These are phyloP conservation scores for Calocybe gambosa DNA, from an alignment of 1,284 basidiomycete genomes.

Conservation along the genomic window DNA sequence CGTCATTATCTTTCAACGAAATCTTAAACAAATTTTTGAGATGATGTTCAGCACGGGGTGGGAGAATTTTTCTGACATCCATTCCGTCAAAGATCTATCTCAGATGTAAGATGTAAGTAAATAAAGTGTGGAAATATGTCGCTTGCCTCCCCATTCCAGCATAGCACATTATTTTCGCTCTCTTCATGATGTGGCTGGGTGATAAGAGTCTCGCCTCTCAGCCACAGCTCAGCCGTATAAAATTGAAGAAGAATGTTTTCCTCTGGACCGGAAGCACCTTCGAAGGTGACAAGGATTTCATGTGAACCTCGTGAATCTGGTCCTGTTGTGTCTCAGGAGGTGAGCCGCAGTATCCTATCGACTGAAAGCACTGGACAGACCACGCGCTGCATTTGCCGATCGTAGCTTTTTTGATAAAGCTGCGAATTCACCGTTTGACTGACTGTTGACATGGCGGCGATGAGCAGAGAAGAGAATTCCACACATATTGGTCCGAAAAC, in stretches of 20 bases:
- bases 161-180: constrained; percentile 56
- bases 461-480: constrained; percentile 39
- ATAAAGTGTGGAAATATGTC: constrained; percentile 1
- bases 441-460: constrained; percentile 3
- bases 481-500: constrained; percentile 39
- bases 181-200: constrained; percentile 63
- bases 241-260: constrained; percentile 38
- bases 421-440: constrained; percentile 18
- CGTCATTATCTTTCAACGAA: constrained; percentile 68
- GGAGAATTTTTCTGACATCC: constrained; percentile 34
- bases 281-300: constrained; percentile 14
- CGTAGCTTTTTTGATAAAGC: constrained; percentile 30
- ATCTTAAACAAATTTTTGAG: constrained; percentile 31
- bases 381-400: constrained; percentile 43
- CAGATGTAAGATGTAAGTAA: not conserved
- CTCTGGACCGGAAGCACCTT: not conserved
- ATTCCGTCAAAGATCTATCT: constrained; percentile 73
- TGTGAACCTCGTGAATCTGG: constrained; percentile 50
- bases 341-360: not conserved
- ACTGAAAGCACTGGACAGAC: constrained; percentile 26
- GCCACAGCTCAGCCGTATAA: constrained; percentile 73
- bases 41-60: not conserved
- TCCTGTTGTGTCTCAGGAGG: constrained; percentile 31
- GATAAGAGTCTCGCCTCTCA: constrained; percentile 61
- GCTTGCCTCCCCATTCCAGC: constrained; percentile 87